Conservation (phyloP, 768 basidiomycete genomes). For the Mycena filopes region DNA sequence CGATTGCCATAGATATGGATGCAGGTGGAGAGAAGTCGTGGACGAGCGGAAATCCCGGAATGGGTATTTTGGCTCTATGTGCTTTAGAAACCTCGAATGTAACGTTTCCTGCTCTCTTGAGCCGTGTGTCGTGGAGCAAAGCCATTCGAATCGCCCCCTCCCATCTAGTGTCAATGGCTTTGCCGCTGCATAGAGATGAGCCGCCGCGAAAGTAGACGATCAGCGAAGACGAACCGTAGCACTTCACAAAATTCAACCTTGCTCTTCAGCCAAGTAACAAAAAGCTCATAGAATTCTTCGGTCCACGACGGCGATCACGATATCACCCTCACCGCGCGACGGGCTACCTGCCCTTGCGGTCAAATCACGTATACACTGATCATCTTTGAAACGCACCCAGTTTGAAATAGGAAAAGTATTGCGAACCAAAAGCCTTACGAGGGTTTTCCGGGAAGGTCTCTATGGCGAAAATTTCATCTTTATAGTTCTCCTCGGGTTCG, state of each 20-base stretch:
- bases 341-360: slow-evolving; percentile 22
- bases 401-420: slow-evolving; percentile 10
- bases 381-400: slow-evolving; percentile 11
- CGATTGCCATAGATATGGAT: neutral
- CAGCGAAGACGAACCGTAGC: slow-evolving; percentile 6
- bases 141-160: slow-evolving; percentile 8
- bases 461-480: slow-evolving; percentile 14
- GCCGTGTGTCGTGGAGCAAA: neutral
- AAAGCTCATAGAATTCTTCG: slow-evolving; percentile 18
- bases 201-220: neutral
- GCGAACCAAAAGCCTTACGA: slow-evolving; percentile 7
- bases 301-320: slow-evolving; percentile 30
- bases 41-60: slow-evolving; percentile 10
- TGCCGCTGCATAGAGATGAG: neutral
- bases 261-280: slow-evolving; percentile 14
- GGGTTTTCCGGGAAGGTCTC: slow-evolving; percentile 5
- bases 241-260: neutral
- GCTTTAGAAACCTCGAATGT: neutral
- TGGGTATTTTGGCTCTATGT: neutral
- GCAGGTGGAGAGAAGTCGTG: slow-evolving; percentile 15
- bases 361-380: neutral
- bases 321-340: slow-evolving; percentile 24
- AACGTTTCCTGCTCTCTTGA: neutral
- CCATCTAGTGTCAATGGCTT: slow-evolving; percentile 11
- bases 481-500: neutral